Base-by-base conservation (phyloP, 2,329 filamentous ascomycete species). In the Geosmithia morbida region DNA sequence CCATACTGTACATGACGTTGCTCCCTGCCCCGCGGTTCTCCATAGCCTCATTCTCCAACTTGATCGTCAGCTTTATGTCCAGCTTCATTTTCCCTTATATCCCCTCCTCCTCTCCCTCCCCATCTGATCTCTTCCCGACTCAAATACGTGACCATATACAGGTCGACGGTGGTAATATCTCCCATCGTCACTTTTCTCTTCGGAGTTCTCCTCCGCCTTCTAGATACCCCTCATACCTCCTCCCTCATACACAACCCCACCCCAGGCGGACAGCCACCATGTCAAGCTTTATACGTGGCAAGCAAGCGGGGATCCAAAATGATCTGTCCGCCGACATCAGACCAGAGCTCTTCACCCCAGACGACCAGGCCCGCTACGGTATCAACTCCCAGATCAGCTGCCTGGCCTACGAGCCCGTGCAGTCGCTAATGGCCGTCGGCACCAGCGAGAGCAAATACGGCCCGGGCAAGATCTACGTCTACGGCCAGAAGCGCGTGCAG, bases 261-360 rank as follows among this genome's bases (percentile, higher is more conserved):
- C 33, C 6, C 33, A 37, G 33, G 13, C 33, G 11, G 3, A 37
- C 3, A 37, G 3, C 6, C 33, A 37, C 33, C 20, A 96, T 96
- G 89, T 81, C 89, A 48, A 79, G 85, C 57, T 90, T 97, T 61
- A 70, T 98, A 52, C 77, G 92, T 61, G 85, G 86, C 56, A 96
- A 94, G 73, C 92, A 97, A 73, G 79, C 87, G 49, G 92, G 92
- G 58, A 84, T 98, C 56, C 84, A 88, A 61, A 86, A 83, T 66
- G 92, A 97, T 67, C 75, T 98, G 54, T 95, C 89, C 46, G 81
- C 81, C 17, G 85, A 83, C 54, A 79, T 97, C 52, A 72, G 79
- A 17, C 77, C 87, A 39, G 85, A 87, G 51, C 68, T 86, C 14
- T 95, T 97, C 61, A 71, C 77, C 50, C 78, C 90, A 20, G 88